Base-by-base conservation (phyloP, 2,329 filamentous ascomycete genomes). In the Penicillium sp. region DNA sequence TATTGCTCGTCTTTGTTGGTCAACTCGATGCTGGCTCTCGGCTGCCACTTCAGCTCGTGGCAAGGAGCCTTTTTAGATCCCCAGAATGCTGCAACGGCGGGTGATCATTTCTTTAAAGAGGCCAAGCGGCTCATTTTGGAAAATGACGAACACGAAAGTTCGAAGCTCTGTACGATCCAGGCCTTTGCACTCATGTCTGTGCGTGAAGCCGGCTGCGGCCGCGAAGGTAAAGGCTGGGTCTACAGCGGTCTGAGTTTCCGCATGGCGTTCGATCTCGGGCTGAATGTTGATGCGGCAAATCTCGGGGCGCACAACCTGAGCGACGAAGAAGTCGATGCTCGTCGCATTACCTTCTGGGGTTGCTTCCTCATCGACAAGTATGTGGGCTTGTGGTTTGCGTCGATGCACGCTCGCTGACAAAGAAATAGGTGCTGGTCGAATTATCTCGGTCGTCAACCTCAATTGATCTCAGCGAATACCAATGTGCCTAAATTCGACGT, bases 241-340 rank as follows among this genome's bases (percentile, higher is more conserved):
- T 97, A 97, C 71, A 96, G 90, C 65, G 93, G 94, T 45, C 96
- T 99, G 89, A 94, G 89, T 65, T 97, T 99, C 70, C 87, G 94
- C 42, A 97, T 99, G 93, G 93, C 92, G 0, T 89, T 88, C 70
- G 94, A 99, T 65, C 83, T 99, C 58, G 94, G 94, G 0, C 79
- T 99, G 48, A 95, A 96, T 65, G 83, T 96, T 16, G 89, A 96
- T 65, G 83, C 88, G 1, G 83, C 84, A 16, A 84, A 84, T 8
- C 80, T 90, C 53, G 81, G 82, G 7, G 74, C 76, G 7, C 79
- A 76, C n/a, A 82, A 81, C 52, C 80, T 93, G 59, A 85, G 85
- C 55, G 90, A 96, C 52, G 82, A 88, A 43, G 93, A 96, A 70
- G 83, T 95, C 36, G 94, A 99, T 73, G 92, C 91, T 2, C 81